These are phyloP conservation scores for Eragrostis nindensis DNA, from an alignment of 176 grass and related monocot species.

Conservation along the genomic window DNA sequence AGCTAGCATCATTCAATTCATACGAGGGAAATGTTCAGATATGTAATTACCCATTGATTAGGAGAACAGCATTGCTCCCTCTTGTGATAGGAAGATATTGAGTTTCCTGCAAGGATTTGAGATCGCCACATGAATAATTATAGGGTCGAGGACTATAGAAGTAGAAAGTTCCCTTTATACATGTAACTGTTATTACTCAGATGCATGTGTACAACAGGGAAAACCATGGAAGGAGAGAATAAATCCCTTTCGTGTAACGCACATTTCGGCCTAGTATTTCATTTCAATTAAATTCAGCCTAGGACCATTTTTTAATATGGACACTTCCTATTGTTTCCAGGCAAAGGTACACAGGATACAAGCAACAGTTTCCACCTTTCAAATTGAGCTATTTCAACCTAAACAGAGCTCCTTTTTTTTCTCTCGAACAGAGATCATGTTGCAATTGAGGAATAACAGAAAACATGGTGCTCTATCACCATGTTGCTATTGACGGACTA, in stretches of 20 bases:
- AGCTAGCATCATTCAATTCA: constrained; percentile 11
- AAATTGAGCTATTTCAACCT: constrained; percentile 13
- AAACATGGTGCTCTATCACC: no score
- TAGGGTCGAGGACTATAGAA: constrained; percentile 14
- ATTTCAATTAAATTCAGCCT: constrained; percentile 11
- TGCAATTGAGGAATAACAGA: constrained; percentile 16
- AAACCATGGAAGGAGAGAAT: constrained; percentile 2
- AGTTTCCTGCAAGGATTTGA: constrained; percentile 81
- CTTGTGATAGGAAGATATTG: constrained; percentile 96
- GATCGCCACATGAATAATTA: constrained; percentile 35
- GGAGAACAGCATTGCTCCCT: constrained; percentile 90
- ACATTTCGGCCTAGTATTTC: neutral
- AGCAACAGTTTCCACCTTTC: constrained; percentile 9
- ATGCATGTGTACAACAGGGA: neutral
- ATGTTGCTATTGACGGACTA: no score
- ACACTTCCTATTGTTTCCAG: neutral
- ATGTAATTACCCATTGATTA: constrained; percentile 91
- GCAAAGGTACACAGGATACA: neutral
- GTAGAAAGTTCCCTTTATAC: neutral
- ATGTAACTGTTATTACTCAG: neutral
- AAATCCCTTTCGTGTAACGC: neutral
- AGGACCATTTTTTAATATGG: constrained; percentile 19
- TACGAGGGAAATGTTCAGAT: constrained; percentile 19
- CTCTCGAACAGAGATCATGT: no score
- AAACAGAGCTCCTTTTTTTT: constrained; percentile 17